Evolutionary conservation across 805 yeast species (phyloP), one percentile per base, ranked within the genome.

Genomic region (Schizosaccharomyces lindneri): DNA sequence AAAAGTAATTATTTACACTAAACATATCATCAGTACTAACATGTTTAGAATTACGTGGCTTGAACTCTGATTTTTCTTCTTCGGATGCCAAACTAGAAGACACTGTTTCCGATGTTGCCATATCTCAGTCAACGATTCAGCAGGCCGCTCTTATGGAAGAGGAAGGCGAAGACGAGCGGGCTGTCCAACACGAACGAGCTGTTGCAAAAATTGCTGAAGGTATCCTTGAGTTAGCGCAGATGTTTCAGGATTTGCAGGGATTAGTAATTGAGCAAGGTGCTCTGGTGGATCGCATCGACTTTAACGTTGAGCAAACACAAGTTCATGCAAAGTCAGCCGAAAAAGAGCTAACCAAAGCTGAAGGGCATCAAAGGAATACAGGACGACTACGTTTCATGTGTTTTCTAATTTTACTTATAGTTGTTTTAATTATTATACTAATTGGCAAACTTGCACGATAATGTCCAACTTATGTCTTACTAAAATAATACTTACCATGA

Each of bases 251-350:
- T 68, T 79, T 93, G 79, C 97, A 94, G 68, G 80, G 82, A 48
- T 76, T 93, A 77, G 86, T 93, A 55, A 84, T 93, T 62, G 97
- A 93, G 68, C 98, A 93, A 72, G 98, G 98, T 0, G 87, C 96
- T 0, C 78, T 93, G 55, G 76, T 93, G 63, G 98, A 93, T 72
- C 75, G 97, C 66, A 90, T 93, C 62, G 98, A 90, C 71, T 93
- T 90, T 70, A 93, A 93, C 69, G 73, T 93, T 63, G 84, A 84
- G 64, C 82, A 81, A 63, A 84, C 95, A n/a, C 83, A 80, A 1
- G 80, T 80, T 43, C 84, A 87, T 65, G 78, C 90, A 63, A 81
- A 82, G 67, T 78, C 76, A 48, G 93, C 97, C 0, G 86, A 85
- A 64, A 79, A 80, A 64, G 93, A 93, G 72, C 74, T 93, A 21